Evolutionary conservation across 495 filamentous ascomycete species (phyloP).

Genomic region (Thermothielavioides terrestris): DNA sequence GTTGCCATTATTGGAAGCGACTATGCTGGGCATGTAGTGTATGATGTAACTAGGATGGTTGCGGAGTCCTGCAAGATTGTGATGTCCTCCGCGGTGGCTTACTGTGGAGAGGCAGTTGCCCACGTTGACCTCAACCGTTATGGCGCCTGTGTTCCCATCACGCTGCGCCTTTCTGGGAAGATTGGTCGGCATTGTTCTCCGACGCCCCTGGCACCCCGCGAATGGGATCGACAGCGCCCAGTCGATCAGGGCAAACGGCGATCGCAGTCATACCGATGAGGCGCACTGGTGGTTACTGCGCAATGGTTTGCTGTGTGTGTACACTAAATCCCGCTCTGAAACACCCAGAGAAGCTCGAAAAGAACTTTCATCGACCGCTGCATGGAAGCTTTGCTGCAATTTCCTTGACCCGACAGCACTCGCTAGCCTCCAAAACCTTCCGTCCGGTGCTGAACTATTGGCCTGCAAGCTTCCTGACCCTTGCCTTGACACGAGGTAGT

Average conservation of each 20-base stretch:
- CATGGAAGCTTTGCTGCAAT: neutral
- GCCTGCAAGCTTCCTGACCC: neutral
- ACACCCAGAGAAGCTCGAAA: too few relatives aligned
- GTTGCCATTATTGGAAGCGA: neutral
- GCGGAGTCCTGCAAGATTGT: neutral
- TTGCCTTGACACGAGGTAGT: too few relatives aligned
- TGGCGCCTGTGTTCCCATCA: neutral
- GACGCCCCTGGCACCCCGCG: slow-evolving; percentile 3
- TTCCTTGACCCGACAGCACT: neutral
- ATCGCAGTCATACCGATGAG: neutral
- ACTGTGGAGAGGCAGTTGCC: too few relatives aligned
- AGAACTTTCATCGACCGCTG: neutral
- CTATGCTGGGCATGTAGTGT: too few relatives aligned
- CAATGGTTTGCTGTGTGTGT: too few relatives aligned
- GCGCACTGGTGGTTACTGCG: too few relatives aligned
- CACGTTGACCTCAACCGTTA: neutral
- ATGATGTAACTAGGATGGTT: too few relatives aligned
- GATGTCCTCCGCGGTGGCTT: too few relatives aligned
- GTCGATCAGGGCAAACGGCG: slow-evolving; percentile 4
- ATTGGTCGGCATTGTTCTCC: neutral
- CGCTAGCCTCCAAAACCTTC: neutral
- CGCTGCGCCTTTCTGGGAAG: too few relatives aligned
- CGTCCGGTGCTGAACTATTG: neutral
- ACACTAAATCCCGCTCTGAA: too few relatives aligned
- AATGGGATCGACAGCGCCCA: slow-evolving; percentile 2